Conservation (phyloP, 2,329 filamentous ascomycete genomes). For the Cercospora nicotianae region DNA sequence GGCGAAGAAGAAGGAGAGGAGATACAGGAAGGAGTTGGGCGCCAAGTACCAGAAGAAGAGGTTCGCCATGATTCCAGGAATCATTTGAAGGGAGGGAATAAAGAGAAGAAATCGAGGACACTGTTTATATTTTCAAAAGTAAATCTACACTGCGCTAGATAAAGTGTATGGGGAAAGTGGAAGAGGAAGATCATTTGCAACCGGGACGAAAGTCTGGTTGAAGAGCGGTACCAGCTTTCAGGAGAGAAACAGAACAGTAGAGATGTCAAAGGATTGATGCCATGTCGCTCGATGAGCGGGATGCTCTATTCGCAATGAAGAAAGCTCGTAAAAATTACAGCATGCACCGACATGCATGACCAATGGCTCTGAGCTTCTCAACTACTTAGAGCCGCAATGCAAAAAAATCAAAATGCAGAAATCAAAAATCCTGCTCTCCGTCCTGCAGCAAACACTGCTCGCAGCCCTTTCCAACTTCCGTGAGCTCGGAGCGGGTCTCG, state of each 20-base stretch:
- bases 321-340: neutral
- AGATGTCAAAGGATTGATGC: neutral
- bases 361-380: neutral
- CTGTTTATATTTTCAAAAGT: neutral
- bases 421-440: too few relatives aligned
- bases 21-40: conserved; percentile 86
- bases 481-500: neutral
- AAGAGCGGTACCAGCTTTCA: neutral
- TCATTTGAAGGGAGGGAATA: conserved; percentile 55
- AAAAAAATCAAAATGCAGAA: too few relatives aligned
- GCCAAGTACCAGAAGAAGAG: conserved; percentile 95
- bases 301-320: neutral
- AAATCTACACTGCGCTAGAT: neutral
- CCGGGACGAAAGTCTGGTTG: neutral
- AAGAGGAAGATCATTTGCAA: neutral
- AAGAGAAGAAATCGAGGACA: neutral
- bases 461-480: neutral
- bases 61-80: conserved; percentile 75
- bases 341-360: too few relatives aligned
- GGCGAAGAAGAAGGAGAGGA: conserved; percentile 88
- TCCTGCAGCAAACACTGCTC: neutral
- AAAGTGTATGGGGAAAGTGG: neutral
- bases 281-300: neutral
- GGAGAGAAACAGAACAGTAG: neutral
- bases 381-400: too few relatives aligned